Percentiles rank a stretch among this genome's conserved stretches.
Conservation (phyloP, 2,329 filamentous ascomycete species). For the Aaosphaeria pasadenensis region DNA sequence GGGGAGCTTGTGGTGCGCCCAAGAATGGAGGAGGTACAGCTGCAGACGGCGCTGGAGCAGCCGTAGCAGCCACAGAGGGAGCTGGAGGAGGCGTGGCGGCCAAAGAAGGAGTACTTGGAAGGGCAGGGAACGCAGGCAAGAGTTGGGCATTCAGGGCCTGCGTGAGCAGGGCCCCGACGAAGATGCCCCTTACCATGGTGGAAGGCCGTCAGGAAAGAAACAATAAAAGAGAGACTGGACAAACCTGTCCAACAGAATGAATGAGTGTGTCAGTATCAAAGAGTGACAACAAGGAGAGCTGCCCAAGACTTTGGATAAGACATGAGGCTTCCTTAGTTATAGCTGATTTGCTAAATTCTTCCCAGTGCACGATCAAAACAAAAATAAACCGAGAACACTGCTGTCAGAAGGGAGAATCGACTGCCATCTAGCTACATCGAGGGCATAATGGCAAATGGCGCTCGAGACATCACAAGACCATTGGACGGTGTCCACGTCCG, state of each 20-base stretch:
- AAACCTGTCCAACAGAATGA: constrained; percentile 8
- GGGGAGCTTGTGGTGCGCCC: neutral
- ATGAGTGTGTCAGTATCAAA: constrained; percentile 7
- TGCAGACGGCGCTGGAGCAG: too few species aligned
- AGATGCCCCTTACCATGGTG: constrained; percentile 14
- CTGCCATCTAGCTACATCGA: too few species aligned
- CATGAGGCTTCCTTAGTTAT: constrained; percentile 15
- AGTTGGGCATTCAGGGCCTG: constrained; percentile 11
- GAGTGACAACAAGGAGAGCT: constrained; percentile 18
- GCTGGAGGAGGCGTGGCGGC: neutral
- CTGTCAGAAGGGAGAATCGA: neutral
- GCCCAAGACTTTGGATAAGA: constrained; percentile 16
- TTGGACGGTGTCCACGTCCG: too few species aligned
- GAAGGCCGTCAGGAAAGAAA: constrained; percentile 2
- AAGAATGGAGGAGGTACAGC: too few species aligned
- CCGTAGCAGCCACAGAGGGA: too few species aligned
- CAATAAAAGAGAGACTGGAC: constrained; percentile 4
- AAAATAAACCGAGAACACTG: constrained; percentile 1
- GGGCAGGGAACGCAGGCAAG: neutral
- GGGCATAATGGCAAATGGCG: too few species aligned
- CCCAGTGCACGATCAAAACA: constrained; percentile 15
- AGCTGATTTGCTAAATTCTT: constrained; percentile 17
- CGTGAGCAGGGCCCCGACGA: constrained; percentile 12
- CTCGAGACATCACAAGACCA: too few species aligned
- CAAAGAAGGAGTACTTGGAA: neutral